These are phyloP conservation scores for Sugiyamaella japonica DNA, from an alignment of 1,139 yeast genomes.

Conservation along the genomic window DNA sequence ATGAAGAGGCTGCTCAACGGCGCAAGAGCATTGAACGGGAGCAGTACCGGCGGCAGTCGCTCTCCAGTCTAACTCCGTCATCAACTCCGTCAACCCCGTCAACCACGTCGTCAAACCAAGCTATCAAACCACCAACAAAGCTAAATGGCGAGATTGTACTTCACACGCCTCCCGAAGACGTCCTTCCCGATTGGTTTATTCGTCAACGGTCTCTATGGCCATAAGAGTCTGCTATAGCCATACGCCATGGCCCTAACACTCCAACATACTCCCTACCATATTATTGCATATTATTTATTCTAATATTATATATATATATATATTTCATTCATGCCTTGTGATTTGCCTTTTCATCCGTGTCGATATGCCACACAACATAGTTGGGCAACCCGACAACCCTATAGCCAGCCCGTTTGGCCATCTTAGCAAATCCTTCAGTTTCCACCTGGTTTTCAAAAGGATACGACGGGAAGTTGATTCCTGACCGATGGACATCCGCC, in stretches of 20 bases:
- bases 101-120: neutral
- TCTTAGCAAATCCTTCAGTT: constrained; percentile 84
- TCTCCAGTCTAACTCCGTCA: neutral
- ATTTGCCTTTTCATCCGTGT: constrained; percentile 32
- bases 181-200: constrained; percentile 72
- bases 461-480: constrained; percentile 86
- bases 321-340: constrained; percentile 3
- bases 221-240: too few relatives aligned
- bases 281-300: neutral
- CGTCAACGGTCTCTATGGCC: constrained; percentile 61
- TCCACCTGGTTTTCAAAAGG: constrained; percentile 89
- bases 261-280: too few relatives aligned
- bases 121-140: neutral
- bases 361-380: constrained; percentile 71
- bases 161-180: constrained; percentile 57
- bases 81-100: neutral
- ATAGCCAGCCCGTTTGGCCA: constrained; percentile 79
- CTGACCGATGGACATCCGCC: constrained; percentile 78
- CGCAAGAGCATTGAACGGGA: constrained; percentile 25
- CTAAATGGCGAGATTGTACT: constrained; percentile 20
- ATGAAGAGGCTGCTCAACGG: constrained; percentile 28
- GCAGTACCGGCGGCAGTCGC: constrained; percentile 8
- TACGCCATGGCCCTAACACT: too few relatives aligned
- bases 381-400: constrained; percentile 85
- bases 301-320: too few relatives aligned